Evolutionary conservation across 805 yeast genomes (phyloP), one percentile per base, ranked within the genome.

Genomic region (Candida incommunis): DNA sequence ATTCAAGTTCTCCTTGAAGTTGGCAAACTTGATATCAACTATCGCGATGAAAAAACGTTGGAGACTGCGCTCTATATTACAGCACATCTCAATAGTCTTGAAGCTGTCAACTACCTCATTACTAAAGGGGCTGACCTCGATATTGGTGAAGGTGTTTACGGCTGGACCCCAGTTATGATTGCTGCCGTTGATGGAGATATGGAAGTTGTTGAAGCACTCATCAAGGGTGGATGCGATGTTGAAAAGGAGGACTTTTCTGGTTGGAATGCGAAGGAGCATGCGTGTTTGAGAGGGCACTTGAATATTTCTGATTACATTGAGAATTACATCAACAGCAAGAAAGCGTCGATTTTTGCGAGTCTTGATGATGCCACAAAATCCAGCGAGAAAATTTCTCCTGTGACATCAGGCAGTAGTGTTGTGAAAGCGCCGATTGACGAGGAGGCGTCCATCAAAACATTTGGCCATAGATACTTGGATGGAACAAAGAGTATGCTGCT

Each of bases 201-300:
- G 34, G 74, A 72, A 2, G 69, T 84, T 37, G 84, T 78, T 3
- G 60, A 71, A 40, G 48, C 73, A 5, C 67, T 90, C 49, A 60
- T 80, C 23, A 62, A 65, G 0, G 56, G 69, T 40, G 77, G 76
- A 20, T 82, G 86, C 3, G 64, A 68, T 4, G 74, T 65, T 47
- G 71, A 74, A 40, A 62, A 68, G 23, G 69, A 73, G 16, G 97
- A 90, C 64, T 80, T 76, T 41, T 80, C 92, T 44, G 96, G 96
- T 0, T 90, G 97, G 97, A 76, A 86, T 18, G 95, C 97, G n/a
- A 78, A 86, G 78, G 97, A 90, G 56, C 97, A 90, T 61, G 96
- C 96, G 0, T 80, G 85, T 42, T 67, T 90, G 41, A 72, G 96
- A 54, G 97, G 97, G 3, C 94, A 87, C 59, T 64, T 88, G 47